phyloP scores from a whole-genome alignment of 495 filamentous ascomycete species.

The Choiromyces venosus region DNA sequence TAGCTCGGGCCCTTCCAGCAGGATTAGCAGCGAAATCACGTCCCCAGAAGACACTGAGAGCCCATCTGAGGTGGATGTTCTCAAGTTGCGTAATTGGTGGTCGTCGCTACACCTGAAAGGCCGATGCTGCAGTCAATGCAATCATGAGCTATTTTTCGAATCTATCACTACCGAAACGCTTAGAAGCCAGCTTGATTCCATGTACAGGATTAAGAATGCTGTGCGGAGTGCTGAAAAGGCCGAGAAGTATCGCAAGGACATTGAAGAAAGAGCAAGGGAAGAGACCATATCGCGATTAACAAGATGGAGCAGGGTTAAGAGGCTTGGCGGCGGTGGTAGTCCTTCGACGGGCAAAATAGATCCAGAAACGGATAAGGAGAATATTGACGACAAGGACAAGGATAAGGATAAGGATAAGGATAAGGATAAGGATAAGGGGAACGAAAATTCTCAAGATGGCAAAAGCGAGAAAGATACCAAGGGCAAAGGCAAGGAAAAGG shows the following conservation, averaged over 20 bases:
- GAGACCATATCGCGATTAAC: conserved; percentile 7
- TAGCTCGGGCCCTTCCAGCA: background rate
- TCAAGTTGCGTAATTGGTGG: conserved; percentile 23
- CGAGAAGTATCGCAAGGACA: conserved; percentile 11
- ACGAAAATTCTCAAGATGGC: conserved; percentile 2
- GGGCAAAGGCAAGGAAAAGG: conserved; percentile 19
- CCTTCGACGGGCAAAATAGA: background rate
- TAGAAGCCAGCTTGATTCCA: conserved; percentile 20
- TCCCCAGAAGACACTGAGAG: conserved; percentile 17
- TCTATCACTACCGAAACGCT: conserved; percentile 24
- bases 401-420: conserved; percentile 17
- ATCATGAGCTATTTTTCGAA: conserved; percentile 17
- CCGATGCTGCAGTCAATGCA: conserved; percentile 14
- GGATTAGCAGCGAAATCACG: conserved; percentile 9
- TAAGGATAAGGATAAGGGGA: conserved; percentile 16
- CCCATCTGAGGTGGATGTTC: conserved; percentile 17
- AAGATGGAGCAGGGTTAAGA: conserved; percentile 22
- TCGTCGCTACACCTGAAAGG: conserved; percentile 17
- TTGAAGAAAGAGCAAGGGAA: conserved; percentile 13
- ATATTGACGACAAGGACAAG: background rate
- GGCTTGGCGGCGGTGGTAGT: background rate
- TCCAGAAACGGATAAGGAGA: background rate
- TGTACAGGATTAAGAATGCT: conserved; percentile 16
- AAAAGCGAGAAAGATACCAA: conserved; percentile 13
- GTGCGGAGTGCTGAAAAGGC: conserved; percentile 12